Percentiles rank a stretch among this genome's conserved stretches.
Evolutionary conservation across 495 filamentous ascomycete species (phyloP).

Genomic region (Penicillium longicatenatum): DNA sequence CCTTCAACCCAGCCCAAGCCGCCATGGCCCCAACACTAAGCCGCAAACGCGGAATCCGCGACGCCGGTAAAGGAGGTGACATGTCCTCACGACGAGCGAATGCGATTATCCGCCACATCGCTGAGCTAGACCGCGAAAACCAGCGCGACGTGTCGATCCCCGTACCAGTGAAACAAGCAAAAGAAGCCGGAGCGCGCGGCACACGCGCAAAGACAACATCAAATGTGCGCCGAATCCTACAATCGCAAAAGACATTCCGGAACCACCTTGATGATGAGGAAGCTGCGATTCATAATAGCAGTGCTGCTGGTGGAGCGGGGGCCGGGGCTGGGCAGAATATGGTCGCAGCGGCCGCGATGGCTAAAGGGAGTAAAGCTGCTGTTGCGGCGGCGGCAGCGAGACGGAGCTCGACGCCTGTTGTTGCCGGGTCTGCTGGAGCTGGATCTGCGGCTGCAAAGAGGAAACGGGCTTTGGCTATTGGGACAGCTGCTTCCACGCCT

Average conservation of each 20-base stretch:
- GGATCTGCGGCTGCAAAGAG: conserved; percentile 8
- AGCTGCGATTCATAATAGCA: conserved; percentile 52
- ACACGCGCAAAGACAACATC: conserved; percentile 64
- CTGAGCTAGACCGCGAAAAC: conserved; percentile 79
- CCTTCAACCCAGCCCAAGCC: conserved; percentile 60
- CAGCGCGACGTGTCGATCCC: conserved; percentile 70
- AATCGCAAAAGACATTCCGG: conserved; percentile 86
- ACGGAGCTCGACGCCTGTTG: conserved; percentile 42
- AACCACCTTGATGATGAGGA: conserved; percentile 92
- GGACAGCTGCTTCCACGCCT: conserved; percentile 16
- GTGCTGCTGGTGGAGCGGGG: conserved; percentile 13
- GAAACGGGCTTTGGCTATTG: conserved; percentile 23
- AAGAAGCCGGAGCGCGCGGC: conserved; percentile 52
- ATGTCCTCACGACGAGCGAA: conserved; percentile 75
- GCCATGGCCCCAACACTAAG: conserved; percentile 56
- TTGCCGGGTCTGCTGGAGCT: conserved; percentile 3
- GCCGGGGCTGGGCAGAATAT: background rate
- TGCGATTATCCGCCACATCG: conserved; percentile 73
- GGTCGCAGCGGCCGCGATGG: conserved; percentile 36
- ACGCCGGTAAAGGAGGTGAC: conserved; percentile 53
- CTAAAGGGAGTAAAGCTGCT: conserved; percentile 27
- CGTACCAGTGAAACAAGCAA: conserved; percentile 55
- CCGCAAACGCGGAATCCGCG: conserved; percentile 66
- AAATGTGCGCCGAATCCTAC: conserved; percentile 86
- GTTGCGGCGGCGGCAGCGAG: conserved; percentile 18